phyloP scores from a whole-genome alignment of 108 stramenopile species.

The Discostella pseudostelligera region DNA sequence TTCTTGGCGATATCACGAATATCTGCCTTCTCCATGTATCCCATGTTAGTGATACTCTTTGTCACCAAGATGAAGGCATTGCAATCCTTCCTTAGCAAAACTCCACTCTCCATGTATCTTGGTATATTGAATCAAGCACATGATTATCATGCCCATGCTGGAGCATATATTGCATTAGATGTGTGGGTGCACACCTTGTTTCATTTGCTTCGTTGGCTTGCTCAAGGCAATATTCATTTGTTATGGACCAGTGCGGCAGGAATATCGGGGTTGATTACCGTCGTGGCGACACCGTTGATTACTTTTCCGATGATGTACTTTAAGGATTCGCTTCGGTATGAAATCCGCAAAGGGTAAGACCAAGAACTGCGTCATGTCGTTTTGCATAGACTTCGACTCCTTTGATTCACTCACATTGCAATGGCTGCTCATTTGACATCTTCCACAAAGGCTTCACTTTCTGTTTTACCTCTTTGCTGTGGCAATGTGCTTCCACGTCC shows the following conservation, averaged over 20 bases:
- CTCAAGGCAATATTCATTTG: conserved; percentile 38
- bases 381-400: not conserved
- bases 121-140: conserved; percentile 3
- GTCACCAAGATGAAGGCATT: conserved; percentile 37
- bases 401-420: no score
- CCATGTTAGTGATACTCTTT: conserved; percentile 40
- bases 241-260: conserved; percentile 26
- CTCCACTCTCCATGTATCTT: conserved; percentile 39
- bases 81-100: conserved; percentile 19
- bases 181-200: conserved; percentile 32
- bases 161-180: conserved; percentile 14
- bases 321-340: conserved; percentile 30
- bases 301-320: conserved; percentile 46
- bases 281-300: conserved; percentile 30
- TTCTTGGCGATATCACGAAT: conserved; percentile 35
- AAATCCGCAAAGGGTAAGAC: conserved; percentile 39
- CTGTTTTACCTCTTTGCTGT: conserved; percentile 44
- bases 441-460: conserved; percentile 27
- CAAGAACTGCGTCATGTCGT: not conserved
- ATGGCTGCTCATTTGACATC: not conserved
- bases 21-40: conserved; percentile 51
- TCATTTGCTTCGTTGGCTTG: conserved; percentile 37
- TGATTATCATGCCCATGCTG: conserved; percentile 19
- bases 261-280: conserved; percentile 34
- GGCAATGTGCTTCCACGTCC: conserved; percentile 35